These are phyloP conservation scores for Paxillus rubicundulus DNA, from an alignment of 768 basidiomycete species.

Conservation along the genomic window DNA sequence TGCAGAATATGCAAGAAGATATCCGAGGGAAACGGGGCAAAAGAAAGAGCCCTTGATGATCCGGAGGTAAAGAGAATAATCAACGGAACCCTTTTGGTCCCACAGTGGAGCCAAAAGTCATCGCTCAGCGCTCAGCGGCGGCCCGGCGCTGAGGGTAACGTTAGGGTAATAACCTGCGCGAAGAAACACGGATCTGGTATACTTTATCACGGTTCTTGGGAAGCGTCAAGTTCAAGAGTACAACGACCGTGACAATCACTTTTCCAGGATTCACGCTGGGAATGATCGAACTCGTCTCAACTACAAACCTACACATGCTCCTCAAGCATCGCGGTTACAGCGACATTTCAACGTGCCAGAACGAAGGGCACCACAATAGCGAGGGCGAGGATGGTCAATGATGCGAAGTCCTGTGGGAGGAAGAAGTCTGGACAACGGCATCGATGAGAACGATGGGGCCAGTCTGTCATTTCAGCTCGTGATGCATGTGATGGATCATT, in stretches of 20 bases:
- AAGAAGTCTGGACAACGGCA: no score
- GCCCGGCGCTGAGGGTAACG: background rate
- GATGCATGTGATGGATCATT: no score
- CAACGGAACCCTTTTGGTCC: background rate
- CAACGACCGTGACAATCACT: background rate
- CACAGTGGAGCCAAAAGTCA: background rate
- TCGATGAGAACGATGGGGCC: no score
- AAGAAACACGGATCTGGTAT: slow-evolving; percentile 3
- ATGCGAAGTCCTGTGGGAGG: no score
- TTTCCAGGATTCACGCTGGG: background rate
- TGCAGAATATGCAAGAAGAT: background rate
- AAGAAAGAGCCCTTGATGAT: background rate
- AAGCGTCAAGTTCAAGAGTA: background rate
- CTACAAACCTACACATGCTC: no score
- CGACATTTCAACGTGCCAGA: no score
- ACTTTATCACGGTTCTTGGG: slow-evolving; percentile 9
- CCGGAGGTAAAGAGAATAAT: background rate
- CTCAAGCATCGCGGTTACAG: no score
- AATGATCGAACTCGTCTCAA: no score
- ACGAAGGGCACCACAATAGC: no score
- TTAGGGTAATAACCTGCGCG: background rate
- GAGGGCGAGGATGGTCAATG: no score
- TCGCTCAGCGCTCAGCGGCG: background rate
- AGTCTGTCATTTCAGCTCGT: no score
- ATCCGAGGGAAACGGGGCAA: background rate